These are phyloP conservation scores for Fusarium sp. DNA, from an alignment of 2,329 filamentous ascomycete species.

Conservation along the genomic window DNA sequence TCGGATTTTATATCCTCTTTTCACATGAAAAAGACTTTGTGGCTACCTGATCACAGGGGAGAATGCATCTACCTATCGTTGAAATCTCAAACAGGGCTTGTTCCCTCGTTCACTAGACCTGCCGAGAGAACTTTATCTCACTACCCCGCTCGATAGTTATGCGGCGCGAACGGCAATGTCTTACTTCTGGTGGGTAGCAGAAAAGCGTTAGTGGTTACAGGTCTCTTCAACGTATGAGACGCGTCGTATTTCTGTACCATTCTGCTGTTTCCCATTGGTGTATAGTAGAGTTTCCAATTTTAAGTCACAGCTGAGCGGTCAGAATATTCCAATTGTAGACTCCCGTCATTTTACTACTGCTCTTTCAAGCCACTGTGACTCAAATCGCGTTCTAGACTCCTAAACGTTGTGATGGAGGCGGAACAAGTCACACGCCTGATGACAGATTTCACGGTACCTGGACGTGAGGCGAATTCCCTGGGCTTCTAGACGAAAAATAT, in stretches of 20 bases:
- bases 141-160: neutral
- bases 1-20: neutral
- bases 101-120: neutral
- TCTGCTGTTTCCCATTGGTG: no score
- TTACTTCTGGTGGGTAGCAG: neutral
- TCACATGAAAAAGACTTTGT: neutral
- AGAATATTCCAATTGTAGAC: neutral
- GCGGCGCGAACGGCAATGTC: neutral
- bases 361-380: neutral
- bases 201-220: neutral
- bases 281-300: no score
- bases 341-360: fast-evolving
- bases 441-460: neutral
- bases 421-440: neutral
- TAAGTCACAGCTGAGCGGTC: neutral
- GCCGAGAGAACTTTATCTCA: neutral
- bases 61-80: neutral
- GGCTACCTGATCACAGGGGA: neutral
- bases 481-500: fast-evolving
- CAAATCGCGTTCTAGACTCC: neutral
- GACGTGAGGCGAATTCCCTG: fast-evolving
- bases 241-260: no score
- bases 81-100: neutral
- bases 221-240: neutral
- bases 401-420: neutral